Percentiles rank a stretch among this genome's conserved stretches.
Evolutionary conservation across 2,329 filamentous ascomycete species (phyloP).

Genomic region (Raffaelea arxii): DNA sequence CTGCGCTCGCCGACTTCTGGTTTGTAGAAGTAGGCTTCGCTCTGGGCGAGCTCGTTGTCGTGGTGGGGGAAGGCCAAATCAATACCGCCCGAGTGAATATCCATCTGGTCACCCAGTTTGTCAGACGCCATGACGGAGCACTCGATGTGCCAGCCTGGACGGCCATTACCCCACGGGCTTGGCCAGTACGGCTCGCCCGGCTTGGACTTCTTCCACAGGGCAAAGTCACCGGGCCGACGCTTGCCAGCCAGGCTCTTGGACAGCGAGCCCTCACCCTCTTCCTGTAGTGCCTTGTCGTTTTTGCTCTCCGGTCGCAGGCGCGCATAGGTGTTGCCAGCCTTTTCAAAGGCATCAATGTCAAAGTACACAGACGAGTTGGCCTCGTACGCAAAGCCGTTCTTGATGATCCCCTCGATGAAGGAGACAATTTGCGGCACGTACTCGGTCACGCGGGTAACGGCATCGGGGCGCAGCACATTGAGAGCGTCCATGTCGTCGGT

Average conservation of each 20-base stretch:
- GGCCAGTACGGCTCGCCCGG: conserved; percentile 37
- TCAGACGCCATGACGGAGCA: conserved; percentile 65
- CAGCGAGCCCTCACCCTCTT: conserved; percentile 59
- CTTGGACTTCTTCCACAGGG: conserved; percentile 59
- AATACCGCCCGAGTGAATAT: conserved; percentile 64
- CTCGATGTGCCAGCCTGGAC: conserved; percentile 68
- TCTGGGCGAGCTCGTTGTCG: conserved; percentile 64
- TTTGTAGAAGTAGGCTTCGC: conserved; percentile 55
- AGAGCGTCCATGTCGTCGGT: conserved; percentile 56
- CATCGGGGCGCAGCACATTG: conserved; percentile 55
- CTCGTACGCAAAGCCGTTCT: conserved; percentile 55
- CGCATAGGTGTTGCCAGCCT: conserved; percentile 54
- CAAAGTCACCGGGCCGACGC: conserved; percentile 55
- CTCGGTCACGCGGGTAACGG: conserved; percentile 58
- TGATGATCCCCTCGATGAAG: conserved; percentile 58
- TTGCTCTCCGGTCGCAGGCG: conserved; percentile 62
- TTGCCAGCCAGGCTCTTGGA: conserved; percentile 49
- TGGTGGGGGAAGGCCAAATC: conserved; percentile 39
- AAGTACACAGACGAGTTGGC: conserved; percentile 61
- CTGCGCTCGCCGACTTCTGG: conserved; percentile 19
- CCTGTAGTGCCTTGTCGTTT: conserved; percentile 51
- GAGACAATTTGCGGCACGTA: conserved; percentile 51
- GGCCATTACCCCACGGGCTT: conserved; percentile 56
- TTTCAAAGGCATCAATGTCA: conserved; percentile 59
- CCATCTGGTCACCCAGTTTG: conserved; percentile 53